These are phyloP conservation scores for Ceratocystis albifundus DNA, from an alignment of 2,329 filamentous ascomycete species.

Conservation along the genomic window DNA sequence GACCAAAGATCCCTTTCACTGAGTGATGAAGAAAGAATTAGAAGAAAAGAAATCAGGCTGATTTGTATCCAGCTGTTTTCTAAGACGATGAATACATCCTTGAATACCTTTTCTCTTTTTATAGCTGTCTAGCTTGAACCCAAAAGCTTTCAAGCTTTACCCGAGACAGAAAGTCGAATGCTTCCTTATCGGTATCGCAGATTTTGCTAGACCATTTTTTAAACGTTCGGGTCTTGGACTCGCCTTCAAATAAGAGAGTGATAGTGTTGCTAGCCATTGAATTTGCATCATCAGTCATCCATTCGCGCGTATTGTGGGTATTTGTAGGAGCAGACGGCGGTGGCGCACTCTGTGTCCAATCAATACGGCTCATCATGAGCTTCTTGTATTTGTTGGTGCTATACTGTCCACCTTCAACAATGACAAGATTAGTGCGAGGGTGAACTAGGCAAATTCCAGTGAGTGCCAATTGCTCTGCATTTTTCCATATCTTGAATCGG, in stretches of 20 bases:
- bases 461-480: constrained; percentile 77
- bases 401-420: constrained; percentile 83
- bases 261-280: constrained; percentile 76
- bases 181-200: constrained; percentile 87
- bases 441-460: constrained; percentile 89
- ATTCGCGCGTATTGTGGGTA: constrained; percentile 53
- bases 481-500: constrained; percentile 83
- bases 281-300: constrained; percentile 69
- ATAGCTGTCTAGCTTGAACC: constrained; percentile 30
- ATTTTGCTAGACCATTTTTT: constrained; percentile 79
- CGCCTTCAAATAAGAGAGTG: constrained; percentile 78
- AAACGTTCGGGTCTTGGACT: constrained; percentile 68
- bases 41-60: too few species aligned
- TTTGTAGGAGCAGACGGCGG: constrained; percentile 52
- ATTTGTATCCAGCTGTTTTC: too few species aligned
- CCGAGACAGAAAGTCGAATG: constrained; percentile 64
- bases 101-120: not conserved
- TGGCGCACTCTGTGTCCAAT: constrained; percentile 82
- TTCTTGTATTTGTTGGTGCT: constrained; percentile 79
- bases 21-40: too few species aligned
- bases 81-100: not conserved
- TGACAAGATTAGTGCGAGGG: constrained; percentile 74
- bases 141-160: constrained; percentile 94
- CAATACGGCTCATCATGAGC: constrained; percentile 82
- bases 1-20: too few species aligned